A percentile compares a stretch with the other conserved stretches of the same genome.
Conservation (phyloP, 495 filamentous ascomycete genomes). For the Penicillium ochrochloron region DNA sequence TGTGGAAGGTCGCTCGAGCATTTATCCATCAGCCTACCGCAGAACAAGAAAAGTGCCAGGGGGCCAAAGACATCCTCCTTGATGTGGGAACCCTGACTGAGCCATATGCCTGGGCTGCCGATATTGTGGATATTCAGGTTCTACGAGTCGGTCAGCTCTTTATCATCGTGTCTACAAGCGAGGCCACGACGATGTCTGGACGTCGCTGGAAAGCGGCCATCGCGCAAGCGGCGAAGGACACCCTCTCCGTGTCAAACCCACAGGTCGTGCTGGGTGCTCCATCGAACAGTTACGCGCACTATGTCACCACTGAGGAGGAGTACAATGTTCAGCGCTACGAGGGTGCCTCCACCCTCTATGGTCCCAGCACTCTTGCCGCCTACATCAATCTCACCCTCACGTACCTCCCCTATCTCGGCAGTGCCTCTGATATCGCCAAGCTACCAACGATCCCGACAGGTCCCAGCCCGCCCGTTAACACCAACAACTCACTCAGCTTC, state of each 20-base stretch:
- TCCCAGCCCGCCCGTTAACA: conserved; percentile 79
- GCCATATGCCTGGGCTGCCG: conserved; percentile 91
- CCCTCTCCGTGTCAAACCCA: conserved; percentile 58
- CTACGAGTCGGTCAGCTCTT: conserved; percentile 87
- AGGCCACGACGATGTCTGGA: conserved; percentile 95
- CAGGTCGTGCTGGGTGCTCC: conserved; percentile 90
- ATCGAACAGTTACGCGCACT: conserved; percentile 95
- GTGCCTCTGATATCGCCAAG: conserved; percentile 43
- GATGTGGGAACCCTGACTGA: conserved; percentile 80
- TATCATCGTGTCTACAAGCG: conserved; percentile 86
- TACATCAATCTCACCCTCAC: conserved; percentile 85
- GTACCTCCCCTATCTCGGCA: conserved; percentile 69
- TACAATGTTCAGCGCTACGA: conserved; percentile 92
- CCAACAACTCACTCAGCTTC: conserved; percentile 78
- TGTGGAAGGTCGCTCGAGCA: conserved; percentile 79
- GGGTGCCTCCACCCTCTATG: conserved; percentile 93
- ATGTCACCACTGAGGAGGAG: conserved; percentile 92
- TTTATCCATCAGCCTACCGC: conserved; percentile 72
- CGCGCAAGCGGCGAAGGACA: conserved; percentile 52
- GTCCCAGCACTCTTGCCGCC: conserved; percentile 86
- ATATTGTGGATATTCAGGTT: conserved; percentile 90
- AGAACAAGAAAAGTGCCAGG: conserved; percentile 78
- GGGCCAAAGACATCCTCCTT: conserved; percentile 84
- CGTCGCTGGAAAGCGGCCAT: conserved; percentile 90
- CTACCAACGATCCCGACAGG: conserved; percentile 56